phyloP scores from a whole-genome alignment of 73 alveolate species.

The Tetrahymena borealis region DNA sequence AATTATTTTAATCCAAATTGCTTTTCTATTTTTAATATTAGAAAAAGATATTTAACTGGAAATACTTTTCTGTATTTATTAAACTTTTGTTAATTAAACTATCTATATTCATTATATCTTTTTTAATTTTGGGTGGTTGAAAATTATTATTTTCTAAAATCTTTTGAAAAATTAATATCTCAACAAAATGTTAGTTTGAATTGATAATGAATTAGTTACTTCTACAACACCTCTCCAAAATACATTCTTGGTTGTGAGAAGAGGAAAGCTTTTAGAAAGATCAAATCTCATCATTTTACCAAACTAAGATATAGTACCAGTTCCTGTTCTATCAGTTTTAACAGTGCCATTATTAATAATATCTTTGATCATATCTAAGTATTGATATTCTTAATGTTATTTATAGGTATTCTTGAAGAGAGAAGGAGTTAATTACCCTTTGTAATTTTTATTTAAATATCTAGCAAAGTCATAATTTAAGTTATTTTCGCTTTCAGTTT shows the following conservation, averaged over 20 bases:
- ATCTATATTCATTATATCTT: background rate
- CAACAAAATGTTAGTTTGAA: background rate
- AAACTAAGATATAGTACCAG: conserved; percentile 76
- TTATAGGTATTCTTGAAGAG: conserved; percentile 3
- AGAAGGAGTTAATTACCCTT: background rate
- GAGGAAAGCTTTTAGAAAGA: conserved; percentile 81
- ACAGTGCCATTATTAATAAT: conserved; percentile 55
- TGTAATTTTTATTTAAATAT: background rate
- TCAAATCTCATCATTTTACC: conserved; percentile 86
- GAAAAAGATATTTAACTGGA: no score
- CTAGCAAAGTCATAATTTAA: conserved; percentile 17
- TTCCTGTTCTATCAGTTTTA: conserved; percentile 70
- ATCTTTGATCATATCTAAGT: conserved; percentile 57
- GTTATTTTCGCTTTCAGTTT: conserved; percentile 9
- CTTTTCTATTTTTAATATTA: no score
- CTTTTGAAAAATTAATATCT: no score
- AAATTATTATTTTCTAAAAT: no score
- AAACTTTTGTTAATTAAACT: background rate
- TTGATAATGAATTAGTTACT: background rate
- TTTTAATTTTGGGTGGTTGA: no score
- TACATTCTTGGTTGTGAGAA: conserved; percentile 89
- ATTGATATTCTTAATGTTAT: conserved; percentile 60
- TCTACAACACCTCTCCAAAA: conserved; percentile 93
- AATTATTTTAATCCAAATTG: no score
- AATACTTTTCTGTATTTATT: no score